These are phyloP conservation scores for Dendrocalamus latiflorus DNA, from an alignment of 202 grass and related monocot genomes.

Conservation along the genomic window DNA sequence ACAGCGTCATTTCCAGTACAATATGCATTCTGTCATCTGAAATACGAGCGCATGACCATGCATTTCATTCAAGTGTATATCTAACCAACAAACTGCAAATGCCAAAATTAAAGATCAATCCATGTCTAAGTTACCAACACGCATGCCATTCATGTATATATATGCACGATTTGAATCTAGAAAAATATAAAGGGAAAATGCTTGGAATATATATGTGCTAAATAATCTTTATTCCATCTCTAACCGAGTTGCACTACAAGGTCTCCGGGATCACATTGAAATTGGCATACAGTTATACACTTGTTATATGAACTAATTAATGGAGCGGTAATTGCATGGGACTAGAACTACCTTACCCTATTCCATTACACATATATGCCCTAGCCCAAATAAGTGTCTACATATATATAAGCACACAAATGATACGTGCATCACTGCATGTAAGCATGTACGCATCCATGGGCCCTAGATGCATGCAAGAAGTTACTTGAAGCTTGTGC, in stretches of 20 bases:
- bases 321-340: slow-evolving; percentile 17
- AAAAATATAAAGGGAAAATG: background rate
- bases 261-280: background rate
- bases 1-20: too few species aligned
- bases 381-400: slow-evolving; percentile 35
- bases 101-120: background rate
- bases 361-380: slow-evolving; percentile 25
- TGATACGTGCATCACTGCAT: background rate
- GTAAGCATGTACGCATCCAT: too few species aligned
- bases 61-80: too few species aligned
- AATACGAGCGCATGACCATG: too few species aligned
- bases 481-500: slow-evolving; percentile 58
- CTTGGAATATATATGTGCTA: background rate
- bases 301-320: slow-evolving; percentile 9
- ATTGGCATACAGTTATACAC: slow-evolving; percentile 18
- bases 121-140: background rate
- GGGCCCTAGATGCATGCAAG: background rate
- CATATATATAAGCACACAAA: slow-evolving; percentile 21
- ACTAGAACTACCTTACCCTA: slow-evolving; percentile 15
- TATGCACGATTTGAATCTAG: background rate
- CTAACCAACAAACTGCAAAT: background rate
- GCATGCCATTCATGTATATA: background rate
- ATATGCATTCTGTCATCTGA: too few species aligned
- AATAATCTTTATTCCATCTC: slow-evolving; percentile 41
- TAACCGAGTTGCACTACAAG: slow-evolving; percentile 13